Conservation (phyloP, 208 protist species). For the Trypanosoma caninum region DNA sequence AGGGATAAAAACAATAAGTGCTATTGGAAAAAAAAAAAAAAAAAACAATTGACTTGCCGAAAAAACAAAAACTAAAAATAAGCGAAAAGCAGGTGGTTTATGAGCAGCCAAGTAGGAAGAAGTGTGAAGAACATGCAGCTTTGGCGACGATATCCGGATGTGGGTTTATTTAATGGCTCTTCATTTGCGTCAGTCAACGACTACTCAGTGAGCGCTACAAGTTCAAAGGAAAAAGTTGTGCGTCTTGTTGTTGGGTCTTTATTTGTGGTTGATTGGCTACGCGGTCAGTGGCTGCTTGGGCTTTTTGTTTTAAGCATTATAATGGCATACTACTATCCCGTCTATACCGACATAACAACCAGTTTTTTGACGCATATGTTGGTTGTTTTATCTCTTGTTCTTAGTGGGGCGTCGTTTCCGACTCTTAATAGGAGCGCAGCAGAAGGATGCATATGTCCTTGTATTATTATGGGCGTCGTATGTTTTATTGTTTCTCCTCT, state of each 20-base stretch:
- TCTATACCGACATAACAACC: conserved; percentile 3
- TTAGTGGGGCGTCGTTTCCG: conserved; percentile 25
- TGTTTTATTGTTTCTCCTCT: conserved; percentile 20
- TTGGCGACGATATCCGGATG: conserved; percentile 15
- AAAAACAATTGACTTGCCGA: not conserved
- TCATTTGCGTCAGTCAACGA: not conserved
- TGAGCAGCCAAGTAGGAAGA: not conserved
- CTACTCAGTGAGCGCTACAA: not conserved
- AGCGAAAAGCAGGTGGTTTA: conserved; percentile 4
- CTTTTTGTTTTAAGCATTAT: conserved; percentile 22
- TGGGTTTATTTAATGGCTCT: not conserved
- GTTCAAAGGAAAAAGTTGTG: conserved; percentile 13
- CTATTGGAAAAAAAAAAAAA: not conserved
- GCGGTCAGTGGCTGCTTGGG: conserved; percentile 22
- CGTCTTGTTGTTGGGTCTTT: conserved; percentile 22
- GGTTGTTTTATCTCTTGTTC: conserved; percentile 16
- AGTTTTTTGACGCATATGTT: conserved; percentile 12
- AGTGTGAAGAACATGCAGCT: not conserved
- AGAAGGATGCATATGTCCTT: conserved; percentile 3
- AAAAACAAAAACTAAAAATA: not conserved
- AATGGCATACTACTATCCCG: conserved; percentile 24
- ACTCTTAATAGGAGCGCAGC: conserved; percentile 5
- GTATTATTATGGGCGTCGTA: conserved; percentile 2
- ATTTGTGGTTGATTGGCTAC: conserved; percentile 23
- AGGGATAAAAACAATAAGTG: too few species aligned